Conservation (phyloP, 2,329 filamentous ascomycete genomes). For the Delphinella strobiligena region DNA sequence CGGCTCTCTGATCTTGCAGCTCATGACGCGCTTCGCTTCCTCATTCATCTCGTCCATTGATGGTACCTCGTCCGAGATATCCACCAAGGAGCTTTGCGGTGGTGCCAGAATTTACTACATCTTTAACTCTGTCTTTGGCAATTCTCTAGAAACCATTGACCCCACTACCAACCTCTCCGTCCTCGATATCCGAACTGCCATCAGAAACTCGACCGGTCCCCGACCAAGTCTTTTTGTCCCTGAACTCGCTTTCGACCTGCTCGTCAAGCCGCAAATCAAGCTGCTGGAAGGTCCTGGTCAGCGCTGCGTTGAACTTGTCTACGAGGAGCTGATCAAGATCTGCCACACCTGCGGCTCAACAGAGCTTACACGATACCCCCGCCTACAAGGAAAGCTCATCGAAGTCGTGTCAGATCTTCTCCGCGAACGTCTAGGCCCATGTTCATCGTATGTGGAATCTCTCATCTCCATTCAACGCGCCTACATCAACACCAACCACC, state of each 20-base stretch:
- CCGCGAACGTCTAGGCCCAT: slow-evolving; percentile 79
- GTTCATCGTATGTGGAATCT: slow-evolving; percentile 85
- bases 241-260: slow-evolving; percentile 90
- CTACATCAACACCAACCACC: slow-evolving; percentile 99
- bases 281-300: slow-evolving; percentile 89
- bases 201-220: slow-evolving; percentile 93
- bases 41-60: slow-evolving; percentile 98
- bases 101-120: slow-evolving; percentile 97
- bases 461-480: slow-evolving; percentile 94
- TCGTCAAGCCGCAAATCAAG: slow-evolving; percentile 98
- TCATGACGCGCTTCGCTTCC: slow-evolving; percentile 96
- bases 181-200: slow-evolving; percentile 90
- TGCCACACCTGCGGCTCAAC: slow-evolving; percentile 96
- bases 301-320: slow-evolving; percentile 92
- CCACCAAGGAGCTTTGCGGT: slow-evolving; percentile 92
- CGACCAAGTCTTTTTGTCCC: slow-evolving; percentile 93
- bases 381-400: slow-evolving; percentile 91
- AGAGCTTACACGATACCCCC: slow-evolving; percentile 81
- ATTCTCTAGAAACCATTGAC: slow-evolving; percentile 89
- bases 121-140: slow-evolving; percentile 97
- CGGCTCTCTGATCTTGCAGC: slow-evolving; percentile 84
- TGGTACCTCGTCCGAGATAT: slow-evolving; percentile 96
- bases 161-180: slow-evolving; percentile 91
- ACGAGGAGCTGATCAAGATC: slow-evolving; percentile 98
- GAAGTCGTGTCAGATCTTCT: slow-evolving; percentile 95